Conservation (phyloP, 2,329 filamentous ascomycete species). For the Ophiobolus disseminans region DNA sequence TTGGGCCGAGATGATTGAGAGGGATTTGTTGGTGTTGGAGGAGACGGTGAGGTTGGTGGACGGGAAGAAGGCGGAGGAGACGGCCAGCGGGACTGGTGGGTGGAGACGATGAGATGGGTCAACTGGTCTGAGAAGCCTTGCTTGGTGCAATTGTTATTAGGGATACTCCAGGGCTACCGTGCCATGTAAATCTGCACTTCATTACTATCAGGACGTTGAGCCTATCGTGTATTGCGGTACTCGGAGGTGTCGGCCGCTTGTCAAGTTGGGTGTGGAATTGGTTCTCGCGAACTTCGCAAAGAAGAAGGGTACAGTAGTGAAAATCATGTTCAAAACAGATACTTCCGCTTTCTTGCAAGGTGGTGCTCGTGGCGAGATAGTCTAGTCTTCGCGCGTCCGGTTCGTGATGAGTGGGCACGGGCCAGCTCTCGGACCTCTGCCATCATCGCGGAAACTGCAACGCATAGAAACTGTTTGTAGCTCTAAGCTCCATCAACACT, state of each 20-base stretch:
- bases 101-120: slow-evolving; percentile 2
- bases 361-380: too few species aligned
- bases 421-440: slow-evolving; percentile 9
- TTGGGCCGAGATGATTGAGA: slow-evolving; percentile 80
- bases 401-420: slow-evolving; percentile 19
- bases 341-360: too few species aligned
- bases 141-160: too few species aligned
- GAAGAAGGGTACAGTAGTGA: too few species aligned
- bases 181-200: too few species aligned
- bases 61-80: slow-evolving; percentile 26
- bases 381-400: slow-evolving; percentile 13
- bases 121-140: background rate
- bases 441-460: slow-evolving; percentile 28
- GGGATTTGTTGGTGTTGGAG: slow-evolving; percentile 50
- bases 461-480: slow-evolving; percentile 11
- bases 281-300: too few species aligned
- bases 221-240: too few species aligned
- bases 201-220: too few species aligned
- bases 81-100: slow-evolving; percentile 42
- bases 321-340: too few species aligned
- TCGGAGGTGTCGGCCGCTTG: too few species aligned
- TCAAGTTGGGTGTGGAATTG: too few species aligned
- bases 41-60: slow-evolving; percentile 50
- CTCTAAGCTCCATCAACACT: slow-evolving; percentile 24
- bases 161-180: too few species aligned